Evolutionary conservation across 2,329 filamentous ascomycete genomes (phyloP), one percentile per base, ranked within the genome.

Genomic region (Zarea fungicola): DNA sequence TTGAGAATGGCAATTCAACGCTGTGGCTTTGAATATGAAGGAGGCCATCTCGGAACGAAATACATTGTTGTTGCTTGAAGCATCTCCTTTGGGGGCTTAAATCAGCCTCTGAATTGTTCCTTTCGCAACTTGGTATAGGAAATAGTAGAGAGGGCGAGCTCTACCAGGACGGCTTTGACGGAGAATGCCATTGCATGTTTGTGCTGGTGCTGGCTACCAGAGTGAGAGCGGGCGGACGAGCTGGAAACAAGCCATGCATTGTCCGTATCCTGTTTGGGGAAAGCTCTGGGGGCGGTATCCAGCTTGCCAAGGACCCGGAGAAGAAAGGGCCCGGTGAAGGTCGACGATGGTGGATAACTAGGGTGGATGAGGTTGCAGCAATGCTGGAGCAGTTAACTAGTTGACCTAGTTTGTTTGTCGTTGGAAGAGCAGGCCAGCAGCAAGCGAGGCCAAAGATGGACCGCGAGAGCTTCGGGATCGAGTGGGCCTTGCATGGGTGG

Each of bases 401-500:
- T 39, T 10, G 39, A n/a, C n/a, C n/a, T n/a, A n/a, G n/a, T n/a
- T n/a, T n/a, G n/a, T n/a, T n/a, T n/a, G n/a, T n/a, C n/a, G n/a
- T n/a, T n/a, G n/a, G n/a, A n/a, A n/a, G n/a, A 26, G 39, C 39
- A 26, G 19, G 29, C 23, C 36, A 42, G 29, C 25, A 32, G 18
- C 26, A 22, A 16, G 29, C 5, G 22, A 35, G 22, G n/a, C 14
- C 9, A 23, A 9, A 18, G 14, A 31, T 18, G 18, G 19, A 25
- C 35, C 31, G 18, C 5, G 11, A 19, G 5, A 45, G 23, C 10
- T 39, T 32, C 43, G 43, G 42, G 42, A 46, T 46, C 34, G 18
- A 37, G 42, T 45, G 42, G 43, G 39, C 43, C 43, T n/a, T 46
- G 43, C 43, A 39, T 46, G 22, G 29, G 44, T 40, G 26, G 44